These are phyloP conservation scores for Carex scoparia DNA, from an alignment of 176 grass and related monocot genomes.

Conservation along the genomic window DNA sequence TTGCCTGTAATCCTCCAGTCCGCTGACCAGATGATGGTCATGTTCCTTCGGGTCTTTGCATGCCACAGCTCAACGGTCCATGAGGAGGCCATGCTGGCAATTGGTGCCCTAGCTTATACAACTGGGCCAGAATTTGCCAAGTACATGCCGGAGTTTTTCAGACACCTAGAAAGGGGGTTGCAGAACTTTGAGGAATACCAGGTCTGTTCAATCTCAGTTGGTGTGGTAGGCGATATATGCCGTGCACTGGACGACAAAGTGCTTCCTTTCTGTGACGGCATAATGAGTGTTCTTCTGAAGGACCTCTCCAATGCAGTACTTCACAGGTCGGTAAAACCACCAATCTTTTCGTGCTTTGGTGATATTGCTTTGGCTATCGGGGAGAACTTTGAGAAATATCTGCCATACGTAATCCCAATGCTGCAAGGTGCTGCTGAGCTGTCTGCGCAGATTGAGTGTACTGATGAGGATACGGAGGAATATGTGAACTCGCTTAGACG, in stretches of 20 bases:
- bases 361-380: conserved; percentile 72
- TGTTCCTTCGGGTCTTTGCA: conserved; percentile 46
- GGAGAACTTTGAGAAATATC: conserved; percentile 62
- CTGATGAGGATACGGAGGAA: conserved; percentile 51
- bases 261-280: conserved; percentile 50
- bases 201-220: conserved; percentile 52
- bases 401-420: conserved; percentile 46
- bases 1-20: conserved; percentile 43
- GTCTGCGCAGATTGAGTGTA: conserved; percentile 33
- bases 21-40: conserved; percentile 50
- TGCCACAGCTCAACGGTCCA: conserved; percentile 48
- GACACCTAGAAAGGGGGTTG: conserved; percentile 47
- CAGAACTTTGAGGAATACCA: conserved; percentile 55
- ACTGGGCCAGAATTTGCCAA: conserved; percentile 46
- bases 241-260: conserved; percentile 47
- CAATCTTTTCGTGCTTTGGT: conserved; percentile 68
- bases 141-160: conserved; percentile 57
- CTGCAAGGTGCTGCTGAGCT: conserved; percentile 57
- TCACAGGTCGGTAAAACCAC: conserved; percentile 55
- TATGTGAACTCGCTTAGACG: conserved; percentile 52
- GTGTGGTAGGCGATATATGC: conserved; percentile 56
- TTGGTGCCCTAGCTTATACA: conserved; percentile 48
- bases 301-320: conserved; percentile 42
- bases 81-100: conserved; percentile 53
- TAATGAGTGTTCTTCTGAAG: conserved; percentile 48